Evolutionary conservation across 345 rosid species (phyloP).

Genomic region (Draba incana): DNA sequence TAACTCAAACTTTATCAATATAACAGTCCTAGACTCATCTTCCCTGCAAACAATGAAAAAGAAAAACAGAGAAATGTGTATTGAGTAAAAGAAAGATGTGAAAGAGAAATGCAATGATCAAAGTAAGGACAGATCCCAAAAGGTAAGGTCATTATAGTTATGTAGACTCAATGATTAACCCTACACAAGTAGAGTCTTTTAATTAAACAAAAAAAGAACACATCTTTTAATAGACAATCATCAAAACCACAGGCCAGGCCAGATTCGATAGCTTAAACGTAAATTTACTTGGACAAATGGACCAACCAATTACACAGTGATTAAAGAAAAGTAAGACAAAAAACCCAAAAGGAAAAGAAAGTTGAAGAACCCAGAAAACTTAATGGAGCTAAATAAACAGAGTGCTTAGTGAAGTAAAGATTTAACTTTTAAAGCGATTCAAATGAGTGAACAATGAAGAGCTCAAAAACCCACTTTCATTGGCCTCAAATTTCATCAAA

Average conservation of each 20-base stretch:
- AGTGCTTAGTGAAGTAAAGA: conserved; percentile 9
- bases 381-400: background rate
- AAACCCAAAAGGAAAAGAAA: background rate
- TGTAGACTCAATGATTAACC: conserved; percentile 39
- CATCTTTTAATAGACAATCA: background rate
- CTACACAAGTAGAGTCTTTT: conserved; percentile 33
- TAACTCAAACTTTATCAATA: background rate
- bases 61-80: background rate
- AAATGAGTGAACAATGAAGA: conserved; percentile 8
- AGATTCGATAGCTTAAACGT: background rate
- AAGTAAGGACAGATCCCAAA: conserved; percentile 14
- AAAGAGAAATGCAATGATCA: conserved; percentile 37
- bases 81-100: conserved; percentile 2
- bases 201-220: conserved; percentile 20
- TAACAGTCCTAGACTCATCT: conserved; percentile 29
- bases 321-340: background rate
- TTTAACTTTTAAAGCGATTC: conserved; percentile 9
- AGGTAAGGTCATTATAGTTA: conserved; percentile 24
- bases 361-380: background rate
- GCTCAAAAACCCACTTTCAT: background rate
- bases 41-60: conserved; percentile 29
- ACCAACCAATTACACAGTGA: conserved; percentile 6
- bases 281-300: background rate
- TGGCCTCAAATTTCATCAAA: conserved; percentile 4
- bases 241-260: background rate